These are phyloP conservation scores for Aspergillus homomorphus DNA, from an alignment of 495 filamentous ascomycete species.

Conservation along the genomic window DNA sequence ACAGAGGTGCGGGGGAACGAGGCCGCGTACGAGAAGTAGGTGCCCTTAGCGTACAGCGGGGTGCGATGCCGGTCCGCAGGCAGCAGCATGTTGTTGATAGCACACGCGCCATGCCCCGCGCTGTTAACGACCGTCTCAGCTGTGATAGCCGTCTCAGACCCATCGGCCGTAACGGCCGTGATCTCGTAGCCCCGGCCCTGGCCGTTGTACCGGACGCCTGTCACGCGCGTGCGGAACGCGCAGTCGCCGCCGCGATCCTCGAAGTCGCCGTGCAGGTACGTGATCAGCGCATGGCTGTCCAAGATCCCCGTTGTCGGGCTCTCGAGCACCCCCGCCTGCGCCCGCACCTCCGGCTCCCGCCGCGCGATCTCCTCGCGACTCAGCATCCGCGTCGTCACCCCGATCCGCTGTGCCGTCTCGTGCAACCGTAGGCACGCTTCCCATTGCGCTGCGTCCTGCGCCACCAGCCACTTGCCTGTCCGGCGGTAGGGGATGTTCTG, in stretches of 20 bases:
- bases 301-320: conserved; percentile 84
- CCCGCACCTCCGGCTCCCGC: conserved; percentile 72
- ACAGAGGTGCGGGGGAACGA: conserved; percentile 64
- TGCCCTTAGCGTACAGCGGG: conserved; percentile 87
- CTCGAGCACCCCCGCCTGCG: conserved; percentile 71
- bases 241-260: conserved; percentile 73
- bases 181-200: conserved; percentile 53
- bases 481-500: conserved; percentile 67
- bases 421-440: conserved; percentile 64
- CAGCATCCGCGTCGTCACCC: conserved; percentile 73
- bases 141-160: conserved; percentile 56
- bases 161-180: conserved; percentile 45
- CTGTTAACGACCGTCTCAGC: conserved; percentile 77
- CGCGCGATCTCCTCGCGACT: conserved; percentile 53
- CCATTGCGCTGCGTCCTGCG: conserved; percentile 70
- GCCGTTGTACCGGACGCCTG: conserved; percentile 51
- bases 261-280: conserved; percentile 69
- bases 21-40: conserved; percentile 82
- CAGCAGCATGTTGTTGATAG: conserved; percentile 78
- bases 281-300: conserved; percentile 83
- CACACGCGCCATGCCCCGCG: conserved; percentile 75
- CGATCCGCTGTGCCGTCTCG: conserved; percentile 59
- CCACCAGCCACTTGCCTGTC: conserved; percentile 92
- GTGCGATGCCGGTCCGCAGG: conserved; percentile 53
- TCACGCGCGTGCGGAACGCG: conserved; percentile 63